Conservation (phyloP, 768 basidiomycete genomes). For the Trametes gibbosa region DNA sequence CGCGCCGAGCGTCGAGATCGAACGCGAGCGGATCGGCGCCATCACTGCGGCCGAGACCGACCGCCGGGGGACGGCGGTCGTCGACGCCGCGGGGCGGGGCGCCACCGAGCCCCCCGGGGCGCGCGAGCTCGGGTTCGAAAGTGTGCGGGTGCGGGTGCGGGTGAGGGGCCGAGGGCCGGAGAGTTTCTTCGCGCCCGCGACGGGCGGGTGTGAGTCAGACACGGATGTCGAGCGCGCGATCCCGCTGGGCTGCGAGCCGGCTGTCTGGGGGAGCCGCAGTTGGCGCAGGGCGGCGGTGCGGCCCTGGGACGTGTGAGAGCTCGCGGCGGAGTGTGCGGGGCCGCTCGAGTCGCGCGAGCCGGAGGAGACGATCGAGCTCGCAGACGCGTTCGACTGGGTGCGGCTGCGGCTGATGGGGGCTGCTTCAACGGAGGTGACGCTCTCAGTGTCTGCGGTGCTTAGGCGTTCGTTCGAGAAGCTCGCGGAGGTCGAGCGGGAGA, state of each 20-base stretch:
- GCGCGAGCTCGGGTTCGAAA: conserved; percentile 15
- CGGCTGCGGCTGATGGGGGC: background rate
- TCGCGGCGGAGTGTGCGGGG: conserved; percentile 9
- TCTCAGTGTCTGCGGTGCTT: conserved; percentile 7
- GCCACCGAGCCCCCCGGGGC: background rate
- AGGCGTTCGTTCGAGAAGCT: conserved; percentile 9
- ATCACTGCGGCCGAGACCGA: conserved; percentile 7
- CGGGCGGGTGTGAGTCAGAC: conserved; percentile 5
- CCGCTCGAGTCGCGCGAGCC: conserved; percentile 16
- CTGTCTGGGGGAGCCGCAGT: conserved; percentile 25
- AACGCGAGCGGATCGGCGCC: conserved; percentile 11
- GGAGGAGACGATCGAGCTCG: conserved; percentile 10
- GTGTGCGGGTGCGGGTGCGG: conserved; percentile 10
- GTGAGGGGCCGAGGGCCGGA: background rate
- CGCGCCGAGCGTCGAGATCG: background rate
- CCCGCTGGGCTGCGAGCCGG: background rate
- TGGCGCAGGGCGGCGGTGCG: conserved; percentile 20
- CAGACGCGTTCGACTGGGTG: conserved; percentile 17
- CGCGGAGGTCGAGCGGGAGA: conserved; percentile 12
- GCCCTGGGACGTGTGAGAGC: conserved; percentile 10
- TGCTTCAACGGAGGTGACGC: conserved; percentile 8
- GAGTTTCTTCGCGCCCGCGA: conserved; percentile 1
- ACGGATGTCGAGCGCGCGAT: conserved; percentile 12
- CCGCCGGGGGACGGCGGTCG: conserved; percentile 7
- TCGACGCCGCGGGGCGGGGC: background rate